Percentiles rank a stretch among this genome's conserved stretches.
phyloP scores from a whole-genome alignment of 176 grass and related monocot species.

The Oryza officinalis region DNA sequence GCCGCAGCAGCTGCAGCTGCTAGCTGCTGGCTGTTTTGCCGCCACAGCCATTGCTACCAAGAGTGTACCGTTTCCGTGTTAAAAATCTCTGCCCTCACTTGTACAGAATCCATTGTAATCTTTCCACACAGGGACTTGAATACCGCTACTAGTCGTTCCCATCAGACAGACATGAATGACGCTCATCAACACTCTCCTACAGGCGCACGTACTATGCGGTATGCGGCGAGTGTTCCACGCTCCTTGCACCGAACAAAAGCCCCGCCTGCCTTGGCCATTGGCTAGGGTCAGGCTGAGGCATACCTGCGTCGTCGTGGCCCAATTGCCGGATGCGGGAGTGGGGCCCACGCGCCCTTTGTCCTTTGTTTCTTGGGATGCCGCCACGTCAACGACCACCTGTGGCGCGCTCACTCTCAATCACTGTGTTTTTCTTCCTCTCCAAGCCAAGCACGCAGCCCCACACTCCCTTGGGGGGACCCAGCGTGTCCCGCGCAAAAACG shows the following conservation, averaged over 20 bases:
- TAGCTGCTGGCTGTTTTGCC: too few species aligned
- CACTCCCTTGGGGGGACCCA: too few species aligned
- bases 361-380: not conserved
- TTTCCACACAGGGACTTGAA: not conserved
- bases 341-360: not conserved
- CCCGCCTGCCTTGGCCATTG: too few species aligned
- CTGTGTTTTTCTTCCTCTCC: conserved; percentile 21
- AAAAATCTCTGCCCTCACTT: not conserved
- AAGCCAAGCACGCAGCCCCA: not conserved
- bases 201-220: not conserved
- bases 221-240: too few species aligned
- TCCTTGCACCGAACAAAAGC: not conserved
- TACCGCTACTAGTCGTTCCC: too few species aligned
- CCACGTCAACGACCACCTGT: not conserved
- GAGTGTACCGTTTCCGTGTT: not conserved
- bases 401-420: not conserved
- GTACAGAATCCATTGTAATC: not conserved
- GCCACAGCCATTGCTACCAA: too few species aligned
- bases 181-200: too few species aligned
- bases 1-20: too few species aligned
- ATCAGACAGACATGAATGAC: too few species aligned
- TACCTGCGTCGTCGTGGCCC: not conserved
- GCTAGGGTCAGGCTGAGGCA: too few species aligned
- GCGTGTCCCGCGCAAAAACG: too few species aligned
- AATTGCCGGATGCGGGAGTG: not conserved